A percentile compares a stretch with the other conserved stretches of the same genome.
Evolutionary conservation across 352 stramenopile genomes (phyloP).

Genomic region (Poterioochromonas sp.): DNA sequence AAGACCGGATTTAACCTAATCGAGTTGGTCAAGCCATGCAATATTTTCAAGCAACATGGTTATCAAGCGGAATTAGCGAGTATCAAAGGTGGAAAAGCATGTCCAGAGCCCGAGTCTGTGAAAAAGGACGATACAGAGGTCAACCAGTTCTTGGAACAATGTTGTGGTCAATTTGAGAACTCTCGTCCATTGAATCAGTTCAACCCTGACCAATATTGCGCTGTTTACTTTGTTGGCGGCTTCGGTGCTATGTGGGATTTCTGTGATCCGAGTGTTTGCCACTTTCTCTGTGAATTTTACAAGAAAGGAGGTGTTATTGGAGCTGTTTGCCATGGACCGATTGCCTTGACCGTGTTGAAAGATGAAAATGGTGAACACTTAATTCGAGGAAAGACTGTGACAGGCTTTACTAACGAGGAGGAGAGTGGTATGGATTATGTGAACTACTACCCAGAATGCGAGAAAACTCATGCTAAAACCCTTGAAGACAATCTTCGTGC

Average conservation of each 20-base stretch:
- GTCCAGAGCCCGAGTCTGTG: background rate
- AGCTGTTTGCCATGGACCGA: slow-evolving; percentile 16
- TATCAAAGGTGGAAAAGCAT: background rate
- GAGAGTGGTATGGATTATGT: background rate
- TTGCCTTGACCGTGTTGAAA: background rate
- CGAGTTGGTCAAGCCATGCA: background rate
- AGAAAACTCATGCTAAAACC: background rate
- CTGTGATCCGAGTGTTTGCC: background rate
- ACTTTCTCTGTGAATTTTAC: background rate
- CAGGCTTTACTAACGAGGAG: slow-evolving; percentile 10
- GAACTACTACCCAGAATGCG: background rate
- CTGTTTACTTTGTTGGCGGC: background rate
- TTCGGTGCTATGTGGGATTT: slow-evolving; percentile 17
- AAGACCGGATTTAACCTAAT: background rate
- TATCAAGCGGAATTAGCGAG: background rate
- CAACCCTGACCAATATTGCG: background rate
- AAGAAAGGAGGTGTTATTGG: background rate
- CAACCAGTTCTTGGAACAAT: background rate
- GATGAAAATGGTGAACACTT: background rate
- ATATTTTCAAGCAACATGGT: background rate
- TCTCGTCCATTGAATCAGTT: background rate
- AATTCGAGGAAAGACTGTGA: background rate
- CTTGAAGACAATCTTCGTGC: background rate
- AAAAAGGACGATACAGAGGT: background rate
- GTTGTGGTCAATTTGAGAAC: background rate